Evolutionary conservation across 106 monocot genomes (phyloP).

Genomic region (Gastrodia elata): DNA sequence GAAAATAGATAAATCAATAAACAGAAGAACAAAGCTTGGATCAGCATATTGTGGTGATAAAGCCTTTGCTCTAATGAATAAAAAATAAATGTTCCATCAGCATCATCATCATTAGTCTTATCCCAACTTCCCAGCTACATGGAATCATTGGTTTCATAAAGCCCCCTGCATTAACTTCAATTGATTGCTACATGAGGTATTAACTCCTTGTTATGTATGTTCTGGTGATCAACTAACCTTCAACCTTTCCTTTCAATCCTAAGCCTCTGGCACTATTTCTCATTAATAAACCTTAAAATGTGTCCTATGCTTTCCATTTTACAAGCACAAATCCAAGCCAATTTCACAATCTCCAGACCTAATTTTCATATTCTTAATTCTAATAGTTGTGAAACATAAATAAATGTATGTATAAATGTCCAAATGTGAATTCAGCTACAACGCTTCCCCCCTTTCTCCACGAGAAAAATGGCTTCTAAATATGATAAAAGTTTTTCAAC

Average conservation of each 20-base stretch:
- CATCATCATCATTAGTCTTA: background rate
- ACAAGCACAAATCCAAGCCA: background rate
- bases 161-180: background rate
- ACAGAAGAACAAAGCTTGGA: background rate
- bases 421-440: background rate
- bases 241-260: background rate
- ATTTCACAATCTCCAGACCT: too few species aligned
- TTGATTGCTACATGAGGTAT: background rate
- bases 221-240: background rate
- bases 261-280: background rate
- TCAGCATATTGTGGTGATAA: background rate
- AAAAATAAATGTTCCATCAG: background rate
- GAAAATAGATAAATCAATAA: conserved; percentile 8
- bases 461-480: background rate
- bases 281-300: background rate
- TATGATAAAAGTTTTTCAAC: background rate
- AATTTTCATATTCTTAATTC: background rate
- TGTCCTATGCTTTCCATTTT: background rate
- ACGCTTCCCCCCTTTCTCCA: background rate
- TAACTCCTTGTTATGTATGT: background rate
- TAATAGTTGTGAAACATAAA: background rate
- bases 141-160: background rate
- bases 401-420: background rate
- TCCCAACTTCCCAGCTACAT: background rate
- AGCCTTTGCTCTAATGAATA: background rate